phyloP scores from a whole-genome alignment of 805 yeast species.

The Teunomyces lycoperdinae region DNA sequence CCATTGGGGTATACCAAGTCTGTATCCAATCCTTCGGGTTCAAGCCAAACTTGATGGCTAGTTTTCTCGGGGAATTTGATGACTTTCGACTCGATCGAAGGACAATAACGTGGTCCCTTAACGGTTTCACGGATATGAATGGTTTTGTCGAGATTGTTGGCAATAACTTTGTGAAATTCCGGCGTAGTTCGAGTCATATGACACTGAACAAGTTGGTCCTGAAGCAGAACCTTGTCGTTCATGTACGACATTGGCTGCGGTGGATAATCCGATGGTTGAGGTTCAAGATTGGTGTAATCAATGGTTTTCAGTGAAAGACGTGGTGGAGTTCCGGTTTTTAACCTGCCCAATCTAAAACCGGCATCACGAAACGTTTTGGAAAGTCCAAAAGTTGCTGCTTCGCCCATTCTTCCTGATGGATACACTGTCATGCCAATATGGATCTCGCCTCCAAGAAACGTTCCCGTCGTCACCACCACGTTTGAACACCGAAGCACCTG shows the following conservation, averaged over 20 bases:
- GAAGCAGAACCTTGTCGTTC: conserved; percentile 64
- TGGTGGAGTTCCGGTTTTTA: conserved; percentile 98
- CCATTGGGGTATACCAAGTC: conserved; percentile 96
- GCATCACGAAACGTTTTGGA: conserved; percentile 72
- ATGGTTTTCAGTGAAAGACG: conserved; percentile 72
- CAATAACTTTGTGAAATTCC: conserved; percentile 65
- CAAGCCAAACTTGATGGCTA: conserved; percentile 87
- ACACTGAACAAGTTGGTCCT: conserved; percentile 60
- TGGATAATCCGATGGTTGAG: conserved; percentile 77
- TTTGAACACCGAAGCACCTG: conserved; percentile 53
- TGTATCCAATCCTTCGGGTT: conserved; percentile 90
- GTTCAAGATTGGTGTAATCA: conserved; percentile 57
- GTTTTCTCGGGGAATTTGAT: conserved; percentile 74
- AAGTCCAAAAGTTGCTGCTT: conserved; percentile 85
- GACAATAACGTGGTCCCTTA: conserved; percentile 96
- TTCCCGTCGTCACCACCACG: conserved; percentile 92
- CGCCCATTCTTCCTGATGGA: conserved; percentile 95
- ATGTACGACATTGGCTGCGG: conserved; percentile 89
- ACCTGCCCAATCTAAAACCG: conserved; percentile 81
- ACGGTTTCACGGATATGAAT: conserved; percentile 92
- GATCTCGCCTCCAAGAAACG: conserved; percentile 90
- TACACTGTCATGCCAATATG: conserved; percentile 78
- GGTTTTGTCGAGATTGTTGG: conserved; percentile 71
- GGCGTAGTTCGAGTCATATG: conserved; percentile 78
- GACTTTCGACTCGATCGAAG: conserved; percentile 89